Percentiles rank a stretch among this genome's conserved stretches.
These are phyloP conservation scores for Brassica rapa DNA, from an alignment of 345 rosid species.

Conservation along the genomic window DNA sequence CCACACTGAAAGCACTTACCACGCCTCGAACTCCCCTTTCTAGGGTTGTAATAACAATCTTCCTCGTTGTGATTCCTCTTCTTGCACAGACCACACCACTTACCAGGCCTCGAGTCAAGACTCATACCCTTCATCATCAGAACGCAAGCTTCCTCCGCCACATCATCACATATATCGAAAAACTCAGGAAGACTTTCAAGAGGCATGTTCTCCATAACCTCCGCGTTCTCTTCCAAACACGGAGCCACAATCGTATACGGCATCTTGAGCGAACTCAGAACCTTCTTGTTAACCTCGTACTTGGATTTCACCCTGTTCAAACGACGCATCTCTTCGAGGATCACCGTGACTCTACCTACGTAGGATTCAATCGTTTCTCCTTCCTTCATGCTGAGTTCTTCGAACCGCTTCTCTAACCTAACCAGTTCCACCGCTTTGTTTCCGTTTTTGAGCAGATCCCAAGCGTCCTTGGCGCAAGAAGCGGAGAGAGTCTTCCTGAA, in stretches of 20 bases:
- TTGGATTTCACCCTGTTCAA: neutral
- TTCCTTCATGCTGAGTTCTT: neutral
- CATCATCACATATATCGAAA: neutral
- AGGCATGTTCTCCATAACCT: neutral
- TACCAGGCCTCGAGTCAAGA: neutral
- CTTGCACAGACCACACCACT: constrained; percentile 10
- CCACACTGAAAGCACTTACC: neutral
- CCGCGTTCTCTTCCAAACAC: neutral
- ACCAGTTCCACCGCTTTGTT: neutral
- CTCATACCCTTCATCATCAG: neutral
- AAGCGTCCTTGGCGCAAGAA: neutral
- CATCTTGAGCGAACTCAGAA: neutral
- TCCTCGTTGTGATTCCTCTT: neutral
- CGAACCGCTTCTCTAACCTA: constrained; percentile 17
- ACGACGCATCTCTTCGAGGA: constrained; percentile 3
- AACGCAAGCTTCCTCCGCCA: neutral
- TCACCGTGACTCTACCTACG: neutral
- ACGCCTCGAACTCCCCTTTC: neutral
- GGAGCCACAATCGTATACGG: neutral
- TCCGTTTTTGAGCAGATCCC: neutral
- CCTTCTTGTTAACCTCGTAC: neutral
- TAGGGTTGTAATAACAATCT: neutral
- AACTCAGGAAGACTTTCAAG: neutral
- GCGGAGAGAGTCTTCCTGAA: constrained; percentile 11
- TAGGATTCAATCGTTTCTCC: neutral